phyloP scores from a whole-genome alignment of 345 rosid genomes.

The Moricandia moricandioides region DNA sequence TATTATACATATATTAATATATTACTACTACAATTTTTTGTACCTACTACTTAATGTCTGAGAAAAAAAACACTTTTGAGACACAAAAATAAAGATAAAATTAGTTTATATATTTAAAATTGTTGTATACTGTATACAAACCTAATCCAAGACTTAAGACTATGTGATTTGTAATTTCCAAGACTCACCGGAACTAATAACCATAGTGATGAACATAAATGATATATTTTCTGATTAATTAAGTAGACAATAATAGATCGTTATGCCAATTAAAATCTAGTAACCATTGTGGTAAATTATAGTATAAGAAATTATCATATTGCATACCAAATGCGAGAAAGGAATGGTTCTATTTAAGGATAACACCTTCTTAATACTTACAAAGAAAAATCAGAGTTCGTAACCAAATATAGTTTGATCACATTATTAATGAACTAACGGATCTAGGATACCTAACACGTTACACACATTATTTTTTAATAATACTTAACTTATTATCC shows the following conservation, averaged over 20 bases:
- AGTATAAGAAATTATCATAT: background rate
- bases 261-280: background rate
- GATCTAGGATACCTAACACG: slow-evolving; percentile 35
- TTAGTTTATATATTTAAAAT: background rate
- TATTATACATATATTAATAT: background rate
- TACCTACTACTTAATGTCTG: background rate
- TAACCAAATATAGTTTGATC: slow-evolving; percentile 20
- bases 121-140: background rate
- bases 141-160: background rate
- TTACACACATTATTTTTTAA: slow-evolving; percentile 19
- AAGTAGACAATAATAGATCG: background rate
- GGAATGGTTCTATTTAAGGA: background rate
- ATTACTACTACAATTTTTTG: background rate
- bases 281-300: background rate
- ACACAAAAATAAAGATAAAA: background rate
- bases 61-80: background rate
- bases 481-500: slow-evolving; percentile 12
- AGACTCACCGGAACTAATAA: background rate
- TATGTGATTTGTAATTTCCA: slow-evolving; percentile 7
- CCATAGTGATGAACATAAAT: background rate
- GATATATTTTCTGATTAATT: background rate
- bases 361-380: background rate
- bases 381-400: slow-evolving; percentile 3
- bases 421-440: slow-evolving; percentile 2
- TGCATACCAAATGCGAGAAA: background rate